Percentiles rank a stretch among this genome's conserved stretches.
These are phyloP conservation scores for Dactylorhiza incarnata DNA, from an alignment of 106 monocot species.

Conservation along the genomic window DNA sequence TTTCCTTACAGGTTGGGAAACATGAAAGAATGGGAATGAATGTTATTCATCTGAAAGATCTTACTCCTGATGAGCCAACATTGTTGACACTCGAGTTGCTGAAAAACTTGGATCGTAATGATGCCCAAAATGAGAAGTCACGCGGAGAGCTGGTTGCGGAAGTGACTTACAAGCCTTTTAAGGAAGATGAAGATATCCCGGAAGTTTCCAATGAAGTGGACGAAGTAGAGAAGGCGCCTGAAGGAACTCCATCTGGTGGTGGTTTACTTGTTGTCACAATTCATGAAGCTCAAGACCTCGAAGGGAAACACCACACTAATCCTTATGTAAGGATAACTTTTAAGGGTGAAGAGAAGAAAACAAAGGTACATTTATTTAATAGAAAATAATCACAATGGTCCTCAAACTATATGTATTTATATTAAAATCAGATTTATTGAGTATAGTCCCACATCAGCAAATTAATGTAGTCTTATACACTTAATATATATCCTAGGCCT, in stretches of 20 bases:
- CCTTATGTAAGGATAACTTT: conserved; percentile 69
- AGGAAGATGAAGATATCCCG: conserved; percentile 40
- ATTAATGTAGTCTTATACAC: too few relatives aligned
- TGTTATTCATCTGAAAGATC: conserved; percentile 50
- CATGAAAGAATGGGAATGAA: conserved; percentile 89
- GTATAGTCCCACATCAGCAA: too few relatives aligned
- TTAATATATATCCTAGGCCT: too few relatives aligned
- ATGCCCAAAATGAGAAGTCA: conserved; percentile 37
- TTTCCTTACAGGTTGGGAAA: conserved; percentile 55
- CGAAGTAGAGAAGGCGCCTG: conserved; percentile 58
- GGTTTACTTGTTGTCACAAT: conserved; percentile 68
- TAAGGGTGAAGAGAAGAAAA: conserved; percentile 73
- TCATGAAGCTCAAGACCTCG: conserved; percentile 82
- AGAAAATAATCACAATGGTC: too few relatives aligned
- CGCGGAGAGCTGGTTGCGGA: conserved; percentile 57
- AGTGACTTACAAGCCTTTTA: conserved; percentile 75
- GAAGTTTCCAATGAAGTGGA: conserved; percentile 18
- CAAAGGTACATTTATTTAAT: conserved; percentile 40
- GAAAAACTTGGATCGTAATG: conserved; percentile 59
- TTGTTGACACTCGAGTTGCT: conserved; percentile 65
- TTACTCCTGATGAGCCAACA: conserved; percentile 65
- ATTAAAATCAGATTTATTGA: too few relatives aligned
- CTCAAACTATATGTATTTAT: too few relatives aligned
- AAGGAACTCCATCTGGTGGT: conserved; percentile 57
- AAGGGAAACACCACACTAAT: conserved; percentile 86